A percentile compares a stretch with the other conserved stretches of the same genome.
Evolutionary conservation across 2,329 filamentous ascomycete species (phyloP).

Genomic region (Dactylellina drechsleri): DNA sequence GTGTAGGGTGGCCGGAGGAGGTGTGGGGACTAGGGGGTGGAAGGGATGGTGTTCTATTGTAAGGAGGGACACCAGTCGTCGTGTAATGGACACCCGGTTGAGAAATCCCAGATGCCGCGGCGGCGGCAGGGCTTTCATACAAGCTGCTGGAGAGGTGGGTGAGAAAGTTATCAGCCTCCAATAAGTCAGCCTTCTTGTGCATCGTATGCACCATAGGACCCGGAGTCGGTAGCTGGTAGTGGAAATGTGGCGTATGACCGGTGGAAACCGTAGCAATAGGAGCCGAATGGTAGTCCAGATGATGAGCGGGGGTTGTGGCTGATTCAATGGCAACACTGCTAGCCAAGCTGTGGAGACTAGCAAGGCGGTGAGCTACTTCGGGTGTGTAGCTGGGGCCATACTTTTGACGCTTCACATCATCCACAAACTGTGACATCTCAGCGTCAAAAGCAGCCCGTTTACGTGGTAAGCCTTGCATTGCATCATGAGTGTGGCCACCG

Average conservation of each 20-base stretch:
- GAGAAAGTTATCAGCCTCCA: slow-evolving; percentile 93
- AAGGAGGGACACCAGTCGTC: slow-evolving; percentile 33
- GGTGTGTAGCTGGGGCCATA: slow-evolving; percentile 90
- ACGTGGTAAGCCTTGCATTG: slow-evolving; percentile 65
- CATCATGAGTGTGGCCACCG: slow-evolving; percentile 74
- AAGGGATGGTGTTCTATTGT: slow-evolving; percentile 44
- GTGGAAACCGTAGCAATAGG: slow-evolving; percentile 68
- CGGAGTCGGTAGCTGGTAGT: slow-evolving; percentile 63
- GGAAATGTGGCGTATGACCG: slow-evolving; percentile 63
- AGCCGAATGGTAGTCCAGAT: slow-evolving; percentile 67
- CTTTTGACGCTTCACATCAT: slow-evolving; percentile 87
- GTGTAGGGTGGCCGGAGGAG: slow-evolving; percentile 51
- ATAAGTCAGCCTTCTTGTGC: slow-evolving; percentile 89
- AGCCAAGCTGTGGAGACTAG: slow-evolving; percentile 76
- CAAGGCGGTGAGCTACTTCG: slow-evolving; percentile 87
- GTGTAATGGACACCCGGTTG: slow-evolving; percentile 52
- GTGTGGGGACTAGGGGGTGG: slow-evolving; percentile 51
- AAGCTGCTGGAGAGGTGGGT: slow-evolving; percentile 96
- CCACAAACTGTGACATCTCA: slow-evolving; percentile 77
- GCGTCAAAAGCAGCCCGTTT: slow-evolving; percentile 51
- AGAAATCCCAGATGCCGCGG: slow-evolving; percentile 72
- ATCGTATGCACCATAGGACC: slow-evolving; percentile 78
- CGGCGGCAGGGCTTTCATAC: slow-evolving; percentile 88
- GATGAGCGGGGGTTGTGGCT: slow-evolving; percentile 34
- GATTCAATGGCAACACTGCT: slow-evolving; percentile 70